Base-by-base conservation (phyloP, 306 rosid species). In the Heteromeles arbutifolia region DNA sequence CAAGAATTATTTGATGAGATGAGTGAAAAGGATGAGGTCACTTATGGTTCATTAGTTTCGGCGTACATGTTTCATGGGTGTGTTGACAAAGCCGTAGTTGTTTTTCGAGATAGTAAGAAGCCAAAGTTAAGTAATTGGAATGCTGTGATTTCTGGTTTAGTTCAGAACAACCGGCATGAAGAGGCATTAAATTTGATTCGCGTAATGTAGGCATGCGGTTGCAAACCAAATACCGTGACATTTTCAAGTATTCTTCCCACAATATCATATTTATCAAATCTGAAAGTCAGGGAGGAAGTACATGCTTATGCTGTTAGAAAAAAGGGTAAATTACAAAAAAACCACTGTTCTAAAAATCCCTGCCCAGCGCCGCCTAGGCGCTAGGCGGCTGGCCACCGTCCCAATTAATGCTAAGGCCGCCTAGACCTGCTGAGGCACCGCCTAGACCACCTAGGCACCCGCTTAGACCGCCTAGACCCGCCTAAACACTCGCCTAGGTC, bases 11-110 rank as follows among this genome's bases (percentile, higher is more conserved):
- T 89, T 71, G 89, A 89, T 9, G 93, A 73, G 81, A 87, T 88
- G 96, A 71, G 69, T 57, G 91, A 79, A 50, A 95, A 82, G 79
- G 99, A 92, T 70, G 99, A 78, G 45, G 81, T 88, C 72, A 87
- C 93, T 75, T 88, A 85, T 72, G 89, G 91, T 28, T 80, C 97
- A 0, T 75, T 95, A 64, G 81, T 89, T 78, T 90, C 93, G 0
- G 92, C 93, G 61, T 95, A 87, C 81, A 90, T 95, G 97, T 79
- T 71, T 84, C 79, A 87, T 28, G 92, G 99, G 39, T 85, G 84
- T 76, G 91, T 85, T 10, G 89, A 86, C 53, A 69, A 90, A 65
- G 97, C 97, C n/a, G 25, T 89, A 87, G 78, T 68, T 83, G 54
- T 90, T 76, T 92, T 92, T 57, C 76, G 59, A 74, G 84, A 77